Conservation (phyloP, 345 rosid species). For the Eucalyptus grandis region DNA sequence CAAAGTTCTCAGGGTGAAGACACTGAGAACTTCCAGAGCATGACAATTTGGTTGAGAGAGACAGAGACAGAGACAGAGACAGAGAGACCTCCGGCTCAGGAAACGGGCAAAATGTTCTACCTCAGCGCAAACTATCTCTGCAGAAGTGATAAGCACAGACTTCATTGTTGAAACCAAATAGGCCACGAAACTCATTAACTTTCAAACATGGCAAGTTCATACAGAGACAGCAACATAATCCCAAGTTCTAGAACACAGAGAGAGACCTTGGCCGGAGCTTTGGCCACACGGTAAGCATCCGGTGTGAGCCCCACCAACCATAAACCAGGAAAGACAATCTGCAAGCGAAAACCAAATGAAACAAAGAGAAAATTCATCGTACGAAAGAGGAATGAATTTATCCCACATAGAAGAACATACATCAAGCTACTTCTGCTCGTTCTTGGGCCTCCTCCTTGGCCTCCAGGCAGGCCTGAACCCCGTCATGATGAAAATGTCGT, state of each 20-base stretch:
- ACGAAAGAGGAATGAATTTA: background rate
- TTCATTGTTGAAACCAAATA: background rate
- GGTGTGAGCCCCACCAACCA: conserved; percentile 75
- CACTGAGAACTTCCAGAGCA: background rate
- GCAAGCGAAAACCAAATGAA: background rate
- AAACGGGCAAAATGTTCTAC: background rate
- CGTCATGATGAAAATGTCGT: conserved; percentile 80
- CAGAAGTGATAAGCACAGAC: background rate
- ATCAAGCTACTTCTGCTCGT: conserved; percentile 64
- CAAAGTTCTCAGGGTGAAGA: background rate
- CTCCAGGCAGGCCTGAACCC: conserved; percentile 68
- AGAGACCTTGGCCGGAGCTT: conserved; percentile 47
- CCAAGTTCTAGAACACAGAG: background rate
- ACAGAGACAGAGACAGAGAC: background rate
- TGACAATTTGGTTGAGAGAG: background rate
- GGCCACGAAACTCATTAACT: background rate
- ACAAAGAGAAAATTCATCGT: background rate
- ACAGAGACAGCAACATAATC: background rate
- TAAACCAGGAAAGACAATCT: conserved; percentile 70
- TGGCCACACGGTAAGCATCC: conserved; percentile 47
- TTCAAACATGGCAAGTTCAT: background rate
- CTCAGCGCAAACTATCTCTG: background rate
- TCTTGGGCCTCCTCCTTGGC: conserved; percentile 66
- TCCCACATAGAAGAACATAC: conserved; percentile 16
- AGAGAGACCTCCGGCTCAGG: background rate